A percentile compares a stretch with the other conserved stretches of the same genome.
phyloP scores from a whole-genome alignment of 371 early-diverging fungal genomes.

The Mucor velutinosus region DNA sequence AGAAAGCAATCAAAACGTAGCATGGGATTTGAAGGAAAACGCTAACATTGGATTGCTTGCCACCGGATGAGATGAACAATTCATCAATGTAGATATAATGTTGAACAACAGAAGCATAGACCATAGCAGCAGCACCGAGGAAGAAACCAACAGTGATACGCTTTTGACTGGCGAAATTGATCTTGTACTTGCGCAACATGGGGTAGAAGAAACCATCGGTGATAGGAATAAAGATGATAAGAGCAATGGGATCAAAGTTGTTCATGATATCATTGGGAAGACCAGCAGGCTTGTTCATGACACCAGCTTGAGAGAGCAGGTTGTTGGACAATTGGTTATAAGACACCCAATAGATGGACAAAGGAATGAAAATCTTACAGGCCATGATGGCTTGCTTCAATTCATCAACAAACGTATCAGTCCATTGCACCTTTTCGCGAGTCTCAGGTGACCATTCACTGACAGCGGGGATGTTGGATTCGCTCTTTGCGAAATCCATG shows the following conservation, averaged over 20 bases:
- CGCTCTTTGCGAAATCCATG: slow-evolving; percentile 59
- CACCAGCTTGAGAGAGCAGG: slow-evolving; percentile 68
- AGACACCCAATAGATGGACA: slow-evolving; percentile 76
- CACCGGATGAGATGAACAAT: slow-evolving; percentile 23
- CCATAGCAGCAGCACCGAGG: slow-evolving; percentile 61
- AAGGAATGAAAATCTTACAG: slow-evolving; percentile 71
- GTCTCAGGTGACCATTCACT: slow-evolving; percentile 55
- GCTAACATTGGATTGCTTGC: slow-evolving; percentile 31
- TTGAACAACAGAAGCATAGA: slow-evolving; percentile 71
- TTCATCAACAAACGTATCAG: slow-evolving; percentile 69
- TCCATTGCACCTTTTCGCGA: slow-evolving; percentile 47
- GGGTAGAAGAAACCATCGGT: slow-evolving; percentile 70
- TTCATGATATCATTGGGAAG: slow-evolving; percentile 60
- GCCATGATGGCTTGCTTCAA: slow-evolving; percentile 63
- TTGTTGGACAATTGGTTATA: slow-evolving; percentile 74
- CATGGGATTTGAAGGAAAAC: slow-evolving; percentile 69
- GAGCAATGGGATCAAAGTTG: slow-evolving; percentile 69
- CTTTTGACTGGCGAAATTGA: slow-evolving; percentile 32
- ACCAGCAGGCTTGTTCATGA: slow-evolving; percentile 60
- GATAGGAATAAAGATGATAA: slow-evolving; percentile 72
- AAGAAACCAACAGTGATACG: slow-evolving; percentile 67
- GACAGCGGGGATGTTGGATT: slow-evolving; percentile 35
- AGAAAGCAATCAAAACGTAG: slow-evolving; percentile 64
- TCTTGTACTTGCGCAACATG: slow-evolving; percentile 49
- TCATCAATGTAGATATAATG: slow-evolving; percentile 60